Conservation (phyloP, 176 grass and related monocot genomes). For the Carex parvula region DNA sequence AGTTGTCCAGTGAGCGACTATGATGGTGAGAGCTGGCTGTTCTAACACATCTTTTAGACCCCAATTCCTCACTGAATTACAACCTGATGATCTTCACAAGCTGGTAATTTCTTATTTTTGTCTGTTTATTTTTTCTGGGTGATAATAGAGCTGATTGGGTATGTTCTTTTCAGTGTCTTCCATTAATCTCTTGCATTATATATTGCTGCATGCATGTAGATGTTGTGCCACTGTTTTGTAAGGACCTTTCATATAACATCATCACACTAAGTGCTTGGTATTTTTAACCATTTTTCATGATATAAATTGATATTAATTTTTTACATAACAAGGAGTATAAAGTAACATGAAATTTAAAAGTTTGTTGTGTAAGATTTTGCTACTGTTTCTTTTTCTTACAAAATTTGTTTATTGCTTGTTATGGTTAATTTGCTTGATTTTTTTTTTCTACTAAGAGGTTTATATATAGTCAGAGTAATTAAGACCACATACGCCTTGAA, state of each 20-base stretch:
- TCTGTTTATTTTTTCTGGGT: not conserved
- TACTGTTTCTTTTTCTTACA: too few relatives aligned
- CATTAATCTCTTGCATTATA: not conserved
- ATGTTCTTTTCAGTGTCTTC: not conserved
- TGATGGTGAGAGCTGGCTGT: conserved; percentile 16
- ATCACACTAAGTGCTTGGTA: not conserved
- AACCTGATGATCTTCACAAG: conserved; percentile 4
- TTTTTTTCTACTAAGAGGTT: too few relatives aligned
- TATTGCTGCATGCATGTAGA: not conserved
- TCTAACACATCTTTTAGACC: not conserved
- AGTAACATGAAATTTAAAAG: not conserved
- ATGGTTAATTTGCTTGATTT: not conserved
- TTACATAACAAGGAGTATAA: not conserved
- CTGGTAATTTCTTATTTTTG: conserved; percentile 7
- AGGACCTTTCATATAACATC: not conserved
- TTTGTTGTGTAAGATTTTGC: not conserved
- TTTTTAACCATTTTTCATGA: not conserved
- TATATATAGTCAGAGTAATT: too few relatives aligned
- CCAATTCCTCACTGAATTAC: conserved; percentile 1
- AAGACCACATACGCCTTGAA: not conserved
- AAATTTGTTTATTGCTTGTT: not conserved
- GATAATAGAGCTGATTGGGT: not conserved
- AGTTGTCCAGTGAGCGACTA: not conserved
- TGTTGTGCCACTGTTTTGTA: not conserved
- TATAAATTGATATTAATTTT: not conserved